A percentile compares a stretch with the other conserved stretches of the same genome.
Evolutionary conservation across 148 eudicot species (phyloP).

Genomic region (Salicornia ramosissima): DNA sequence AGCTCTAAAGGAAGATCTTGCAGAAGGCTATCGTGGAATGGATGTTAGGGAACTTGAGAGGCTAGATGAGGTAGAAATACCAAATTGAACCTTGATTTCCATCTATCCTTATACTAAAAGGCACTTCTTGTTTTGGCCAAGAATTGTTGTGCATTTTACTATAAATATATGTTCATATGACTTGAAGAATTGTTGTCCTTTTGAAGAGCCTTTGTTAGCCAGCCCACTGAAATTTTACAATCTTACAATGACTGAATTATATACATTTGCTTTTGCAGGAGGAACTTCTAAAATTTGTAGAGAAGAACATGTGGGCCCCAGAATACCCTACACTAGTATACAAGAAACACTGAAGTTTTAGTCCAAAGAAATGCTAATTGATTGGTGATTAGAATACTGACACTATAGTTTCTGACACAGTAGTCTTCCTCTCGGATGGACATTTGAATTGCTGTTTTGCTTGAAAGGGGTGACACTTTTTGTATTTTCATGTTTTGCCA

Average conservation of each 20-base stretch:
- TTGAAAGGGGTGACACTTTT: neutral
- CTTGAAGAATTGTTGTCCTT: neutral
- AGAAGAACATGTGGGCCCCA: conserved; percentile 91
- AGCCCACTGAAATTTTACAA: neutral
- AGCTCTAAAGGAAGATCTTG: conserved; percentile 87
- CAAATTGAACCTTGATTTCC: neutral
- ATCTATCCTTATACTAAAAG: neutral
- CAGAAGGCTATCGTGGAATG: conserved; percentile 95
- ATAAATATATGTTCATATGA: neutral
- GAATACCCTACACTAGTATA: conserved; percentile 85
- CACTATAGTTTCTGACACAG: neutral
- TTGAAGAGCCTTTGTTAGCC: neutral
- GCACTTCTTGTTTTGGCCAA: neutral
- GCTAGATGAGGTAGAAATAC: conserved; percentile 53
- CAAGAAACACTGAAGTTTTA: conserved; percentile 44
- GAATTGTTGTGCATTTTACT: neutral
- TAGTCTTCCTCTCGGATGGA: neutral
- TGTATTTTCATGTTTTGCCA: neutral
- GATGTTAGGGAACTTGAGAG: conserved; percentile 73
- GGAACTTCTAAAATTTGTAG: conserved; percentile 47
- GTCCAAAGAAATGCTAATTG: neutral
- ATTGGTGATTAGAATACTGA: neutral
- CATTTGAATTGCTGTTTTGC: neutral
- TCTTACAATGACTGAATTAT: conserved; percentile 3
- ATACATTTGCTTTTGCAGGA: conserved; percentile 57